phyloP scores from a whole-genome alignment of 768 basidiomycete genomes.

The Tulasnella calospora region DNA sequence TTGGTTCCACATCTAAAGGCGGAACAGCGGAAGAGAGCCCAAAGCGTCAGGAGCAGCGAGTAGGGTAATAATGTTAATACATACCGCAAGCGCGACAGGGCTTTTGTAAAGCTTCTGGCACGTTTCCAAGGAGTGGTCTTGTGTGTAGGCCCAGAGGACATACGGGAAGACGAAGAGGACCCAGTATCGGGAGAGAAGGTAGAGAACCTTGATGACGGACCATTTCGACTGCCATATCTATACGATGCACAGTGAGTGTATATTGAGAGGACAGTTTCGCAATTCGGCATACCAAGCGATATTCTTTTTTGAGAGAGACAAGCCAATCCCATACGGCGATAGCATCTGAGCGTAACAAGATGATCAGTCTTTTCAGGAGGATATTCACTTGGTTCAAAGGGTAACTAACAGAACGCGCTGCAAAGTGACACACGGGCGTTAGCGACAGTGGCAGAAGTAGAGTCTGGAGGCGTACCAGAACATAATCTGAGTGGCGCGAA shows the following conservation, averaged over 20 bases:
- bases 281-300: background rate
- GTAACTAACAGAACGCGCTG: background rate
- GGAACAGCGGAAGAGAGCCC: background rate
- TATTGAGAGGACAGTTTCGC: background rate
- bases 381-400: background rate
- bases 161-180: background rate
- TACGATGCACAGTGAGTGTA: no score
- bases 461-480: background rate
- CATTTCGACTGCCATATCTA: slow-evolving; percentile 15
- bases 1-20: slow-evolving; percentile 21
- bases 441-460: background rate
- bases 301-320: background rate
- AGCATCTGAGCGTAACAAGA: background rate
- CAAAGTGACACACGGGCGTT: background rate
- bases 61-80: background rate
- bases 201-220: slow-evolving; percentile 21
- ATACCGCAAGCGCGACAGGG: slow-evolving; percentile 6
- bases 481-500: background rate
- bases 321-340: slow-evolving; percentile 19
- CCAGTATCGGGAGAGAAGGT: slow-evolving; percentile 22
- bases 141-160: background rate
- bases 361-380: background rate
- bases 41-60: no score
- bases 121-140: slow-evolving; percentile 2
- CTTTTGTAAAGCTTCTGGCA: slow-evolving; percentile 1